phyloP scores from a whole-genome alignment of 139 green algal species.

The Chlamydomonas sphaeroides region DNA sequence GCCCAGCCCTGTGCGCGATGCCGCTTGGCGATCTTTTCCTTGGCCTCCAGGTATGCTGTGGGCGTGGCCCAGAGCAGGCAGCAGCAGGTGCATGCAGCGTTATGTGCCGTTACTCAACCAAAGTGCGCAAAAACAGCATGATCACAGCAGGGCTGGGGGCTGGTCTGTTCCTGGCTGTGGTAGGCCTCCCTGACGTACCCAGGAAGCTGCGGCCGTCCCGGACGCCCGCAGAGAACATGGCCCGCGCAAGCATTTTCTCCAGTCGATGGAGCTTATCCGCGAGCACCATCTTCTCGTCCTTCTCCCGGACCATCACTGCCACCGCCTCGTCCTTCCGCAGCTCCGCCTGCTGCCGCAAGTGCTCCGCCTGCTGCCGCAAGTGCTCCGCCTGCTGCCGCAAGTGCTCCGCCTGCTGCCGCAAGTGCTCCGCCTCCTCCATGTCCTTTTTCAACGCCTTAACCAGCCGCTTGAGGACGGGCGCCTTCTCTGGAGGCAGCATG shows the following conservation, averaged over 20 bases:
- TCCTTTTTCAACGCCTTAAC: not conserved
- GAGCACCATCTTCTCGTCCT: constrained; percentile 8
- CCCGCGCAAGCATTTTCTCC: not conserved
- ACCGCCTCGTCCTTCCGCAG: not conserved
- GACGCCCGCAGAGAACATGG: constrained; percentile 8
- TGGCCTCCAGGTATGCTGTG: not conserved
- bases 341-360: not conserved
- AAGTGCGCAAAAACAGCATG: not conserved
- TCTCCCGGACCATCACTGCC: not conserved
- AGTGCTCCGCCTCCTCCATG: not conserved
- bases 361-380: not conserved
- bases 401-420: constrained; percentile 4
- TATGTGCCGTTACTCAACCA: no score
- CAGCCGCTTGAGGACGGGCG: not conserved
- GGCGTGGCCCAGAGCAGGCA: not conserved
- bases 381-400: not conserved
- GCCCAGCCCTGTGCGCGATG: not conserved
- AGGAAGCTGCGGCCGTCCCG: not conserved
- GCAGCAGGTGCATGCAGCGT: constrained; percentile 6
- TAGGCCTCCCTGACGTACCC: constrained; percentile 8
- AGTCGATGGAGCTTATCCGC: not conserved
- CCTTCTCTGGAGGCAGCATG: not conserved
- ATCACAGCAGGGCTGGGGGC: constrained; percentile 5
- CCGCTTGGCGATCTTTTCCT: not conserved
- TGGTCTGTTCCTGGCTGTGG: constrained; percentile 6